Evolutionary conservation across 106 monocot species (phyloP), one percentile per base, ranked within the genome.

Genomic region (Acorus calamus): DNA sequence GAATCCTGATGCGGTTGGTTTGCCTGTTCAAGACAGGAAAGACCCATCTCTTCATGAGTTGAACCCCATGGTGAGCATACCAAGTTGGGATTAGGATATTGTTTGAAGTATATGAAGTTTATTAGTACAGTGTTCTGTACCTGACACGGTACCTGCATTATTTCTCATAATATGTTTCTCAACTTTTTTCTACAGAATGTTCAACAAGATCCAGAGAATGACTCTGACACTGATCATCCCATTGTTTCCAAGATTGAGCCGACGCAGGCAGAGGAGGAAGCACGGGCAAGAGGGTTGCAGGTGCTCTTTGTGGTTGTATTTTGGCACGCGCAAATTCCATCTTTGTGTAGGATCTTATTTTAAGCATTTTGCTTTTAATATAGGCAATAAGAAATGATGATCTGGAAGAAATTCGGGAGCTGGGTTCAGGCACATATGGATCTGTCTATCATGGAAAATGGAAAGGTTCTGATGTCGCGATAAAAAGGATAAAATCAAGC

Each of bases 401-500:
- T 69, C 68, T 94, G 65, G 94, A 94, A 73, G 89, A 94, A 69
- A 80, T 94, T 50, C 76, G 81, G 57, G 86, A 89, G 72, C 73
- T 94, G 3, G 94, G 89, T 71, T 84, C 74, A 47, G 94, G 94
- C 56, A 86, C 94, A 10, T 94, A 86, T 78, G 94, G 94, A 2
- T 61, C 94, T 60, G 94, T 94, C 10, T 94, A 62, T 52, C 77
- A 94, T 81, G 86, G 94, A 3, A 94, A 94, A 70, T 94, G 94
- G 94, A 89, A 73, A 61, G 94, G 94, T 53, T 84, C 79, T 55
- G 94, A 94, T 76, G 89, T 94, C 64, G 94, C 89, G 10, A 86
- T 94, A 65, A 94, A 94, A 78, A 81, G 86, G 78, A 89, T 94
- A 67, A 94, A 86, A 77, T 79, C 89, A 48, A 94, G 94, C 62